phyloP scores from a whole-genome alignment of 108 stramenopile genomes.

The Stephanodiscus triporus region DNA sequence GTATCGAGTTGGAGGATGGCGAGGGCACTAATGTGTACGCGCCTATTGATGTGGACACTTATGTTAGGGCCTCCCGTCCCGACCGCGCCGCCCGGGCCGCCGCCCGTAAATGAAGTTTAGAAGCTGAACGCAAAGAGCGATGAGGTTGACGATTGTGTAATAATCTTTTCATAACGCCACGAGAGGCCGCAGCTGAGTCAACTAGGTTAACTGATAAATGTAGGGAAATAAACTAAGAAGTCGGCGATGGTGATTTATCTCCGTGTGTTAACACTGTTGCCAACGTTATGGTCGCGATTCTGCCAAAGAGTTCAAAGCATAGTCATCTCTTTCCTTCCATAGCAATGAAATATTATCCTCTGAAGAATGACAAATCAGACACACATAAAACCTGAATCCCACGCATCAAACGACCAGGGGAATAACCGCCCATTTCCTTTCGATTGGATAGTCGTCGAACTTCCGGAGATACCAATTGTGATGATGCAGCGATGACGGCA shows the following conservation, averaged over 20 bases:
- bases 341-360: too few species aligned
- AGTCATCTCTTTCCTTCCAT: too few species aligned
- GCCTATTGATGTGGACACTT: constrained; percentile 77
- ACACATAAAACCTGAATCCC: too few species aligned
- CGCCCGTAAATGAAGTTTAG: too few species aligned
- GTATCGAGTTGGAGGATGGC: constrained; percentile 60
- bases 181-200: neutral
- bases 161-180: neutral
- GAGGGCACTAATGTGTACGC: constrained; percentile 74
- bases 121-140: neutral
- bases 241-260: too few species aligned
- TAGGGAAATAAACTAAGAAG: neutral
- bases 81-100: neutral
- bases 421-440: constrained; percentile 75
- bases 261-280: too few species aligned
- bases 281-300: too few species aligned
- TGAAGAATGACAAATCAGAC: too few species aligned
- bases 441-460: constrained; percentile 74
- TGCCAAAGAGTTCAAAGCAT: too few species aligned
- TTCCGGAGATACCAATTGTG: constrained; percentile 86
- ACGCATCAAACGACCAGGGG: constrained; percentile 65
- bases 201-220: neutral
- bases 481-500: too few species aligned
- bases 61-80: constrained; percentile 56
- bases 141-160: neutral